Percentiles rank a stretch among this genome's conserved stretches.
These are phyloP conservation scores for Nicotiana obtusifolia DNA, from an alignment of 257 asterid genomes.

Conservation along the genomic window DNA sequence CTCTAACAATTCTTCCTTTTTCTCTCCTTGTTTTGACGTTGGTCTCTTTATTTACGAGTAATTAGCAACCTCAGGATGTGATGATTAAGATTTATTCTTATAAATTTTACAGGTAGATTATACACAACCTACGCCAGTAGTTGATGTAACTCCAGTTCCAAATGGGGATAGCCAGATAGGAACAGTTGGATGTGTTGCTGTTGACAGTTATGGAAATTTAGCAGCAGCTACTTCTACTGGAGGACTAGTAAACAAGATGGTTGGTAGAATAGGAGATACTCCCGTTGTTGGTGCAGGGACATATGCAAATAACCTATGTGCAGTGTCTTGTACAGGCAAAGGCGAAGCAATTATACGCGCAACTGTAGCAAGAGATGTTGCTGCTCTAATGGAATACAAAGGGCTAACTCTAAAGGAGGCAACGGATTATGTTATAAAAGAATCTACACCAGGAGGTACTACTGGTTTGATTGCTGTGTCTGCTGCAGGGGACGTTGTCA, in stretches of 20 bases:
- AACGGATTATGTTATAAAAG: slow-evolving; percentile 42
- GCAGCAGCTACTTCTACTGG: slow-evolving; percentile 95
- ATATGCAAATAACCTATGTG: slow-evolving; percentile 70
- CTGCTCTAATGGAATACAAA: slow-evolving; percentile 84
- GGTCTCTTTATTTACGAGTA: not conserved
- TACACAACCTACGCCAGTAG: slow-evolving; percentile 44
- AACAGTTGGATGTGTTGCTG: slow-evolving; percentile 92
- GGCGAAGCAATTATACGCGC: slow-evolving; percentile 83
- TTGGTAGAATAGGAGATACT: slow-evolving; percentile 82
- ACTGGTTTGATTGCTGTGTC: slow-evolving; percentile 79
- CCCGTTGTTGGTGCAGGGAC: slow-evolving; percentile 89
- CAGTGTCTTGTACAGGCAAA: slow-evolving; percentile 80
- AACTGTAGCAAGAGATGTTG: slow-evolving; percentile 85
- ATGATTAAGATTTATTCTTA: not conserved
- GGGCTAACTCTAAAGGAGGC: slow-evolving; percentile 76
- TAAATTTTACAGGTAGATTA: slow-evolving; percentile 47
- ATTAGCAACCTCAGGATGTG: not conserved
- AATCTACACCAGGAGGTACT: slow-evolving; percentile 49
- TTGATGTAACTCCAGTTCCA: slow-evolving; percentile 22
- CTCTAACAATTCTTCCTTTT: no score
- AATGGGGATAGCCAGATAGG: slow-evolving; percentile 72
- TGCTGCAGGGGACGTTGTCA: slow-evolving; percentile 61
- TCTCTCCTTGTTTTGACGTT: no score
- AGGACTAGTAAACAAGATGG: slow-evolving; percentile 87
- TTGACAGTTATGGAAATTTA: slow-evolving; percentile 58